phyloP scores from a whole-genome alignment of 257 asterid species.

The Lavandula angustifolia region DNA sequence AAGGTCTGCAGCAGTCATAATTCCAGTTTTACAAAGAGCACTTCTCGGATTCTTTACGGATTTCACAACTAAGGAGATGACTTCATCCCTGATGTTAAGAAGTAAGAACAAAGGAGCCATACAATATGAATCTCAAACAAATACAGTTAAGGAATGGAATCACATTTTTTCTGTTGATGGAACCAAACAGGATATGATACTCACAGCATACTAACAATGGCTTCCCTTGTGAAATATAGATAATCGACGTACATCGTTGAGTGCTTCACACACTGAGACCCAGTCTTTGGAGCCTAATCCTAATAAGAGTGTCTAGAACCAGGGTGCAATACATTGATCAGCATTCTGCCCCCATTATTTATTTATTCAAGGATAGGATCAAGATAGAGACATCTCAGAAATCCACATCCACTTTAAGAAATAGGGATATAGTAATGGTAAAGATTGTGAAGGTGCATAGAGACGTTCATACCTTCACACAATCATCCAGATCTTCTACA shows the following conservation, averaged over 20 bases:
- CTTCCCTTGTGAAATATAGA: constrained; percentile 81
- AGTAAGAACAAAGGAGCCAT: constrained; percentile 27
- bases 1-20: constrained; percentile 81
- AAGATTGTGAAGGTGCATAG: constrained; percentile 3
- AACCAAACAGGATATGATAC: constrained; percentile 38
- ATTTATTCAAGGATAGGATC: not conserved
- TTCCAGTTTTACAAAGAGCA: constrained; percentile 92
- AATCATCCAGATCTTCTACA: constrained; percentile 59
- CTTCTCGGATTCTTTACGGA: constrained; percentile 90
- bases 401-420: constrained; percentile 9
- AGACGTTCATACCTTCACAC: constrained; percentile 53
- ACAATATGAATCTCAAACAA: constrained; percentile 8
- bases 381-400: constrained; percentile 14
- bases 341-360: not conserved
- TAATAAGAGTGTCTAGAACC: constrained; percentile 59
- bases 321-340: constrained; percentile 30
- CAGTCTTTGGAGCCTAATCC: constrained; percentile 86
- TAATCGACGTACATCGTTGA: constrained; percentile 72
- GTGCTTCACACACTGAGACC: constrained; percentile 81
- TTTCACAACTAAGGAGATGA: constrained; percentile 67
- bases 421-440: constrained; percentile 3
- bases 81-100: constrained; percentile 52
- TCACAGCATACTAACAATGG: constrained; percentile 66
- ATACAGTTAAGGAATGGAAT: constrained; percentile 24
- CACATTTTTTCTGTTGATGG: constrained; percentile 17